Conservation (phyloP, 495 filamentous ascomycete species). For the Chlorociboria aeruginascens region DNA sequence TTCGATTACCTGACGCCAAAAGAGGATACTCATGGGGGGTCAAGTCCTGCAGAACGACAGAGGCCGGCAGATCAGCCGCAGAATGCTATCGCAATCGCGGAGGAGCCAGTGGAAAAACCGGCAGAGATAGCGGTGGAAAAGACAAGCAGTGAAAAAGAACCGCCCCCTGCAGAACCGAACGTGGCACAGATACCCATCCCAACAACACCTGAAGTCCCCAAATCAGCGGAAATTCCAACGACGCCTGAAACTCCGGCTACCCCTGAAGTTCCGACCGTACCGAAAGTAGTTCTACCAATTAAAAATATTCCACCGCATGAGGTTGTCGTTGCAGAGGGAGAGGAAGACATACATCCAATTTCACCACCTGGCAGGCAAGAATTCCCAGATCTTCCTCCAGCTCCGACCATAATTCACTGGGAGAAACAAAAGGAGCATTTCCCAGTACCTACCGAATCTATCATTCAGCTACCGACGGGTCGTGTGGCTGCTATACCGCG, state of each 20-base stretch:
- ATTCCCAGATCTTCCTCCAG: constrained; percentile 4
- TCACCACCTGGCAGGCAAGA: constrained; percentile 17
- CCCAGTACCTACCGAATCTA: constrained; percentile 51
- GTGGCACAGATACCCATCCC: background rate
- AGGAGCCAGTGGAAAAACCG: no score
- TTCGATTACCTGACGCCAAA: constrained; percentile 1
- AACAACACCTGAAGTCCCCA: background rate
- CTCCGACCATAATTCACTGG: constrained; percentile 48
- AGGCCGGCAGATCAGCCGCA: no score
- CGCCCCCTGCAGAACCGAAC: background rate
- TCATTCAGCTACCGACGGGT: constrained; percentile 67
- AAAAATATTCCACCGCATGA: constrained; percentile 25
- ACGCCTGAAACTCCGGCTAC: background rate
- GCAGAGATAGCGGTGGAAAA: no score
- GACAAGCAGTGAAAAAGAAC: background rate
- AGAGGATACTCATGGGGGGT: constrained; percentile 4
- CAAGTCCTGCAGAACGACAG: background rate
- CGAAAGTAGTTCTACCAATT: constrained; percentile 26
- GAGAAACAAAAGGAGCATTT: constrained; percentile 57
- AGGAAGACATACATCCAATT: constrained; percentile 9
- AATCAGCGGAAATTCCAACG: background rate
- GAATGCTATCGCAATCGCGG: no score
- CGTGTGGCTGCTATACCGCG: constrained; percentile 54
- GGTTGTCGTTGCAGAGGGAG: background rate
- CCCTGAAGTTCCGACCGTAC: constrained; percentile 11